Evolutionary conservation across 2,329 filamentous ascomycete species (phyloP).

Genomic region (Fusarium sp.): DNA sequence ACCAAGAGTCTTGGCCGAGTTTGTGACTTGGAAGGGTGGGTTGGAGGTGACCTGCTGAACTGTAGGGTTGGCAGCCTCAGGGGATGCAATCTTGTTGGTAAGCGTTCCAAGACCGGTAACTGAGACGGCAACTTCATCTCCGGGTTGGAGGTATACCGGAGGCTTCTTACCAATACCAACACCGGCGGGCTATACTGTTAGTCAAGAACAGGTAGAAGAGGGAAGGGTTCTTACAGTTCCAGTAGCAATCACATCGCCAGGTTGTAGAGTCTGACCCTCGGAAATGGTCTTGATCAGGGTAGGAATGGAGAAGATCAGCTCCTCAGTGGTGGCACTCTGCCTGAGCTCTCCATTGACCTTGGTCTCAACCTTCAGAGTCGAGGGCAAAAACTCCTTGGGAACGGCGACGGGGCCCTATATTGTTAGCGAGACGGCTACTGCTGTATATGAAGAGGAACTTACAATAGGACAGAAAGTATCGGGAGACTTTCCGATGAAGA

Average conservation of each 20-base stretch:
- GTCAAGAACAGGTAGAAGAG: background rate
- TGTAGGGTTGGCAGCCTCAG: background rate
- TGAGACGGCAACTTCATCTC: conserved; percentile 55
- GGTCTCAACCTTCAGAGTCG: conserved; percentile 55
- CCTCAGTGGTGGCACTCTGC: conserved; percentile 56
- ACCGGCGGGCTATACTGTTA: conserved; percentile 49
- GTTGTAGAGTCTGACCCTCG: conserved; percentile 56
- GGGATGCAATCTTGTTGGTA: conserved; percentile 22
- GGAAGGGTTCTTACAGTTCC: conserved; percentile 48
- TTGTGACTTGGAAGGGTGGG: conserved; percentile 20
- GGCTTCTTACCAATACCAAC: conserved; percentile 58
- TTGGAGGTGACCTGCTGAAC: background rate
- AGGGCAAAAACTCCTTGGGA: conserved; percentile 56
- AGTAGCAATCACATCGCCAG: conserved; percentile 60
- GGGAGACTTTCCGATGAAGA: conserved; percentile 67
- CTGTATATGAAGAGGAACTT: background rate
- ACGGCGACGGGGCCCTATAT: conserved; percentile 62
- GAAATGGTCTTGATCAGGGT: conserved; percentile 56
- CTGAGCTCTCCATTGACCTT: conserved; percentile 59
- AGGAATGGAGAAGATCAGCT: conserved; percentile 60
- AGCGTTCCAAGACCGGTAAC: conserved; percentile 31
- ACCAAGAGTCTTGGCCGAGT: conserved; percentile 25
- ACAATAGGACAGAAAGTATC: conserved; percentile 69
- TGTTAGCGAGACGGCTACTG: no score
- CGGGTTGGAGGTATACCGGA: conserved; percentile 54